Percentiles rank a stretch among this genome's conserved stretches.
phyloP scores from a whole-genome alignment of 768 basidiomycete genomes.

The Kondoa malvinella region DNA sequence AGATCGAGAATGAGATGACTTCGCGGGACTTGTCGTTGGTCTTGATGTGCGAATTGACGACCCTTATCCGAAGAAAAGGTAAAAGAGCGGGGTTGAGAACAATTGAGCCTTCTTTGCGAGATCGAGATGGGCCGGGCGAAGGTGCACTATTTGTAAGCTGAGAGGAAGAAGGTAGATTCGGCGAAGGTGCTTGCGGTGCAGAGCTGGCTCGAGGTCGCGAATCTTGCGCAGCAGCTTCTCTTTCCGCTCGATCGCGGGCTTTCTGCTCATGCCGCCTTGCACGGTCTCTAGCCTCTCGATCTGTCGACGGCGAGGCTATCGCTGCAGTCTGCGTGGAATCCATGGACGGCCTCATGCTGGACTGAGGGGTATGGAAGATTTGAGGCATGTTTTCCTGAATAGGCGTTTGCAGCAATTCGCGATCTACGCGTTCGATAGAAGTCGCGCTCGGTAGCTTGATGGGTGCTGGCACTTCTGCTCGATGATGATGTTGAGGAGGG shows the following conservation, averaged over 20 bases:
- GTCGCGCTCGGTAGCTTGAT: neutral
- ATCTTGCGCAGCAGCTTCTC: neutral
- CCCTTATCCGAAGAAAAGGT: slow-evolving; percentile 49
- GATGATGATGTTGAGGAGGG: neutral
- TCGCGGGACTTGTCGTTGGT: slow-evolving; percentile 85
- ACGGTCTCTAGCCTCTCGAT: neutral
- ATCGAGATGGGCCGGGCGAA: neutral
- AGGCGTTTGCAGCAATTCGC: neutral
- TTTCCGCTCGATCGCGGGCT: neutral
- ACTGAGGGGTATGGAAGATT: neutral
- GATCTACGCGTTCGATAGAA: neutral
- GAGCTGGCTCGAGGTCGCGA: slow-evolving; percentile 1
- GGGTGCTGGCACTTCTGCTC: neutral
- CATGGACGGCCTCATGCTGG: neutral
- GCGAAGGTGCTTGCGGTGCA: slow-evolving; percentile 13
- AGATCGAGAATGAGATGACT: slow-evolving; percentile 69
- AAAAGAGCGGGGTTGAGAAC: slow-evolving; percentile 33
- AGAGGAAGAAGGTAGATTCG: neutral
- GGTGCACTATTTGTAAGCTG: too few relatives aligned
- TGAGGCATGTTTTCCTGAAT: neutral
- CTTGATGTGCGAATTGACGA: slow-evolving; percentile 65
- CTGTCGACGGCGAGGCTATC: neutral
- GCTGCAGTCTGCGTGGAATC: neutral
- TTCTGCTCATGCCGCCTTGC: neutral
- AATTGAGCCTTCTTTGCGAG: neutral